A percentile compares a stretch with the other conserved stretches of the same genome.
These are phyloP conservation scores for Naganishia liquefaciens DNA, from an alignment of 1,284 basidiomycete genomes.

Conservation along the genomic window DNA sequence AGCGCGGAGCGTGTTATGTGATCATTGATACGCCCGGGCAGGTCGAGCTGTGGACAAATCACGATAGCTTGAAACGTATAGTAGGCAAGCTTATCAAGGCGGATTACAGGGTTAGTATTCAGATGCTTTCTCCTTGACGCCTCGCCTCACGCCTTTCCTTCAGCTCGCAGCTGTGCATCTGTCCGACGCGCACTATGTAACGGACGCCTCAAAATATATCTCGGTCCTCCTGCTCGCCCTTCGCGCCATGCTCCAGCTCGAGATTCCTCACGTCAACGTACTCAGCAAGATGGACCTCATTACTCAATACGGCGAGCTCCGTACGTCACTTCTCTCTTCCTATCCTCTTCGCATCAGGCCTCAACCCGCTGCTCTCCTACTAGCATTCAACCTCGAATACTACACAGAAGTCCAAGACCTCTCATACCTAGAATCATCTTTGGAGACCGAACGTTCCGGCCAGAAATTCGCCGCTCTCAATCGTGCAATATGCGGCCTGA, in stretches of 20 bases:
- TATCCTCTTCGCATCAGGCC: neutral
- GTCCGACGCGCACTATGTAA: conserved; percentile 95
- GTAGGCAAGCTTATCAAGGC: conserved; percentile 70
- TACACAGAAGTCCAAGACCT: conserved; percentile 98
- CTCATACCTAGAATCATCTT: conserved; percentile 76
- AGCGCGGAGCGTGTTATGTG: conserved; percentile 62
- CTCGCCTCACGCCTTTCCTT: conserved; percentile 13
- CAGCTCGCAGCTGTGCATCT: conserved; percentile 92
- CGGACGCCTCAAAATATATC: conserved; percentile 92
- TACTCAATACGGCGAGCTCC: conserved; percentile 79
- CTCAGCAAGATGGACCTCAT: conserved; percentile 93
- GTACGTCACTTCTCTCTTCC: conserved; percentile 56
- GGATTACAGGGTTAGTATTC: conserved; percentile 75
- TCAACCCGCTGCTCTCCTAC: neutral
- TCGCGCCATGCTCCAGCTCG: conserved; percentile 96
- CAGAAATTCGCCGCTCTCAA: conserved; percentile 73
- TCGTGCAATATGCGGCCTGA: conserved; percentile 81
- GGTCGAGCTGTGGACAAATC: conserved; percentile 96
- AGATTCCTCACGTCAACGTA: conserved; percentile 96
- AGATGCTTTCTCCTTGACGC: neutral
- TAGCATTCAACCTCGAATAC: conserved; percentile 85
- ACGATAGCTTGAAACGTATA: conserved; percentile 80
- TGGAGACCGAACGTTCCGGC: conserved; percentile 50
- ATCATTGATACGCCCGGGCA: conserved; percentile 97
- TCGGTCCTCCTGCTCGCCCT: conserved; percentile 88